Base-by-base conservation (phyloP, 306 rosid genomes). In the Casuarina glauca region DNA sequence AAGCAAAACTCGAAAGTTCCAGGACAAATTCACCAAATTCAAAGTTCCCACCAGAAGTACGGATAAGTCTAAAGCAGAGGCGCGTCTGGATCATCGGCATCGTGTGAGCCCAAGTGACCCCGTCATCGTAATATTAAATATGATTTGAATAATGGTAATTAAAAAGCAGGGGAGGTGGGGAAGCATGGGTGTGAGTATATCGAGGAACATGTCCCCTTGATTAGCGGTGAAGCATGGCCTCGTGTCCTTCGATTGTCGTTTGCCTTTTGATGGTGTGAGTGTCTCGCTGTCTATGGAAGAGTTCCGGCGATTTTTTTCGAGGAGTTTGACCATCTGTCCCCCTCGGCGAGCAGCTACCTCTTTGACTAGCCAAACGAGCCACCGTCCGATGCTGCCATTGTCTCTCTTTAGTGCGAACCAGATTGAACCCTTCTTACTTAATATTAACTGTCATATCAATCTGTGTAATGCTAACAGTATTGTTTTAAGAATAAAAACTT, bases 321-420 rank as follows among this genome's bases (percentile, higher is more conserved):
- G 35, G 61, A 69, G 74, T 85, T 87, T 90, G 93, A 88, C 89
- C 57, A 69, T 74, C 69, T 82, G 91, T 82, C 85, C 72, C 82
- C 42, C 69, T 20, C 50, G 16, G 20, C 4, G 16, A n/a, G 12
- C 53, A 50, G 32, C 57, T 19, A 26, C 55, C 67, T n/a, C 53
- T 86, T 80, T 82, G 71, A 79, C 74, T 5, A 73, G 13, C 57
- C 52, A 45, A 46, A 20, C 6, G 12, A 10, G 20, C 7, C 43
- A 51, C 13, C 4, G 26, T 57, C 63, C 13, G 10, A 9, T 20
- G 32, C 64, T 58, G 64, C 64, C 6, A 26, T 26, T 58, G 39
- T 58, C 41, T 58, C 64, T 58, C 70, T 63, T 36, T 64, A 64
- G 70, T 38, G 70, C 45, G 16, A 64, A 64, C 43, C 70, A 9